phyloP scores from a whole-genome alignment of 768 basidiomycete genomes.

The Tylopilus sp. region DNA sequence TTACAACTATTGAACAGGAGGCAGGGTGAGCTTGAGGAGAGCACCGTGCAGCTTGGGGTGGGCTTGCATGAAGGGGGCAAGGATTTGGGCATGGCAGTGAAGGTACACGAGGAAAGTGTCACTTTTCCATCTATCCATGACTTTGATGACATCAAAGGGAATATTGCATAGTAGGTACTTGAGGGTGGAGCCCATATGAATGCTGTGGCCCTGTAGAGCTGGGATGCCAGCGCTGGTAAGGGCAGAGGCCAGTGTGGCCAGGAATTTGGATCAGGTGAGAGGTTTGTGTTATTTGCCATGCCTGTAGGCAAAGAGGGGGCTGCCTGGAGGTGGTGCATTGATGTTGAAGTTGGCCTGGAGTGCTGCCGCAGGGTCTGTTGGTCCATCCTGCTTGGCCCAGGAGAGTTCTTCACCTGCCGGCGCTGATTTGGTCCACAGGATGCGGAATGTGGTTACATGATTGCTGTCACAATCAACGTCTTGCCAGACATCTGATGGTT shows the following conservation, averaged over 20 bases:
- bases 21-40: too few relatives aligned
- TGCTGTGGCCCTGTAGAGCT: not conserved
- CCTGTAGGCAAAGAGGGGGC: not conserved
- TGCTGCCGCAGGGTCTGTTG: not conserved
- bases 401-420: not conserved
- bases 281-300: not conserved
- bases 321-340: not conserved
- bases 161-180: too few relatives aligned
- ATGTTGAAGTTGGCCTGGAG: not conserved
- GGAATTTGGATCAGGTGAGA: not conserved
- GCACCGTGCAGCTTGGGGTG: too few relatives aligned
- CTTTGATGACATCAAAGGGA: too few relatives aligned
- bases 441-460: not conserved
- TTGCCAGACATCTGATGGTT: rapidly evolving
- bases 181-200: too few relatives aligned
- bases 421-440: not conserved
- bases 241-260: not conserved
- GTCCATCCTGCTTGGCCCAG: not conserved
- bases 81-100: too few relatives aligned
- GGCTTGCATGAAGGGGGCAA: too few relatives aligned
- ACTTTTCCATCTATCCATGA: too few relatives aligned
- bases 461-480: not conserved
- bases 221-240: not conserved
- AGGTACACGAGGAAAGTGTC: too few relatives aligned
- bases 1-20: too few relatives aligned